These are phyloP conservation scores for Shiraia sp. DNA, from an alignment of 2,329 filamentous ascomycete genomes.

Conservation along the genomic window DNA sequence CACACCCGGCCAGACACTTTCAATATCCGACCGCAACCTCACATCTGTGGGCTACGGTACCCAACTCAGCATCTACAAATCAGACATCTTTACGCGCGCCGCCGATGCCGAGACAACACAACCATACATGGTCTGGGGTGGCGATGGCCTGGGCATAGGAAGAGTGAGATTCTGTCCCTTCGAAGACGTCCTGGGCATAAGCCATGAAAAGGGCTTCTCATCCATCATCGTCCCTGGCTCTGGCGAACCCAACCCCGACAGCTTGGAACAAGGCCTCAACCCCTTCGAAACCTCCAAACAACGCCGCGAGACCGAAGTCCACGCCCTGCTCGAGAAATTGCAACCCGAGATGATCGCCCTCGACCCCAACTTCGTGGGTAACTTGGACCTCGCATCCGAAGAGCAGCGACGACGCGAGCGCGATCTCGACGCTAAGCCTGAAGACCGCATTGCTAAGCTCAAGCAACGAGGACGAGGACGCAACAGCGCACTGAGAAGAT, in stretches of 20 bases:
- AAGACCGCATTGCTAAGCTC: constrained; percentile 61
- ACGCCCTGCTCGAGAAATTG: constrained; percentile 87
- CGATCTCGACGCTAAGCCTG: constrained; percentile 73
- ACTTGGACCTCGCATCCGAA: constrained; percentile 78
- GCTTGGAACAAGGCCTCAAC: constrained; percentile 76
- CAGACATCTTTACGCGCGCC: constrained; percentile 77
- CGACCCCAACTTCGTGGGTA: constrained; percentile 89
- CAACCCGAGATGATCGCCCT: constrained; percentile 96
- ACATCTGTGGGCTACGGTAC: constrained; percentile 93
- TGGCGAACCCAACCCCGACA: constrained; percentile 96
- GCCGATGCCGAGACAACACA: constrained; percentile 75
- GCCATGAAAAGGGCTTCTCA: constrained; percentile 84
- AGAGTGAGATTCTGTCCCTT: constrained; percentile 90
- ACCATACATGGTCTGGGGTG: constrained; percentile 93
- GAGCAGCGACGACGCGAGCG: constrained; percentile 76
- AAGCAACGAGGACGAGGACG: constrained; percentile 83
- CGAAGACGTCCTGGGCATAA: constrained; percentile 87
- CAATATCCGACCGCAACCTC: constrained; percentile 86
- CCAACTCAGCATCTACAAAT: constrained; percentile 83
- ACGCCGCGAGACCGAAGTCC: constrained; percentile 89
- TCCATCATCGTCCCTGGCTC: constrained; percentile 89
- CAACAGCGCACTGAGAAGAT: constrained; percentile 86
- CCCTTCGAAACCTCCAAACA: constrained; percentile 94
- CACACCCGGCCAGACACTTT: constrained; percentile 78
- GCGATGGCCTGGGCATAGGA: constrained; percentile 79